These are phyloP conservation scores for Astragalus glycyphyllos DNA, from an alignment of 306 rosid genomes.

Conservation along the genomic window DNA sequence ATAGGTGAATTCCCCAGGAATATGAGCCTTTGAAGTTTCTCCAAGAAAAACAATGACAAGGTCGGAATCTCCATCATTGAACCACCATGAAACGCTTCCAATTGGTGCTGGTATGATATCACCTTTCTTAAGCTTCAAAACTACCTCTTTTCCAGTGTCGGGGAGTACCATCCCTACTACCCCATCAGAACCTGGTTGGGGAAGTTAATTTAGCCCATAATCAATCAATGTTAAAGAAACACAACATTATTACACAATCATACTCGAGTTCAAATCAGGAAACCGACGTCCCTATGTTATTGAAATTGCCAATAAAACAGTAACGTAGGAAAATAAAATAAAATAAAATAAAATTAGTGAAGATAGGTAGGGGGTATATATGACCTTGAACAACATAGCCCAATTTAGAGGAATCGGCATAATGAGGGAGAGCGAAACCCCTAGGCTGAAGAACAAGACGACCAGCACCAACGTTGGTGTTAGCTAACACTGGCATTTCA, in stretches of 20 bases:
- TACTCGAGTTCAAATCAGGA: no score
- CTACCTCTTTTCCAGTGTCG: conserved; percentile 44
- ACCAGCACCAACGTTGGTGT: conserved; percentile 57
- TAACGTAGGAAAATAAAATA: no score
- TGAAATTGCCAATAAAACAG: no score
- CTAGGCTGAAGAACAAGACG: conserved; percentile 53
- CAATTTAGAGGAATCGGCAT: conserved; percentile 59
- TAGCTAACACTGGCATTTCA: conserved; percentile 45
- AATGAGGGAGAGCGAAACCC: conserved; percentile 81
- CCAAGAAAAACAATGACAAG: conserved; percentile 55
- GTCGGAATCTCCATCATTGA: conserved; percentile 59
- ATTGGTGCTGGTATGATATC: conserved; percentile 60
- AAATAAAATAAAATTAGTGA: no score
- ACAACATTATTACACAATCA: no score
- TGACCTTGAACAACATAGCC: conserved; percentile 61
- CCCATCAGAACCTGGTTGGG: conserved; percentile 48
- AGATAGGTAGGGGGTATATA: no score
- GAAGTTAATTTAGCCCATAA: no score
- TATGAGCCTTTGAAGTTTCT: conserved; percentile 49
- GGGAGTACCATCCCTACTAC: conserved; percentile 56
- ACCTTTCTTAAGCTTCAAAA: conserved; percentile 58
- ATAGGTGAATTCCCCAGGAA: conserved; percentile 58
- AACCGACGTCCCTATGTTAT: no score
- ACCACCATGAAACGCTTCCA: conserved; percentile 80
- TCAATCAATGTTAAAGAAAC: no score